Percentiles rank a stretch among this genome's conserved stretches.
Evolutionary conservation across 2,329 filamentous ascomycete species (phyloP).

Genomic region (Celoporthe dispersa): DNA sequence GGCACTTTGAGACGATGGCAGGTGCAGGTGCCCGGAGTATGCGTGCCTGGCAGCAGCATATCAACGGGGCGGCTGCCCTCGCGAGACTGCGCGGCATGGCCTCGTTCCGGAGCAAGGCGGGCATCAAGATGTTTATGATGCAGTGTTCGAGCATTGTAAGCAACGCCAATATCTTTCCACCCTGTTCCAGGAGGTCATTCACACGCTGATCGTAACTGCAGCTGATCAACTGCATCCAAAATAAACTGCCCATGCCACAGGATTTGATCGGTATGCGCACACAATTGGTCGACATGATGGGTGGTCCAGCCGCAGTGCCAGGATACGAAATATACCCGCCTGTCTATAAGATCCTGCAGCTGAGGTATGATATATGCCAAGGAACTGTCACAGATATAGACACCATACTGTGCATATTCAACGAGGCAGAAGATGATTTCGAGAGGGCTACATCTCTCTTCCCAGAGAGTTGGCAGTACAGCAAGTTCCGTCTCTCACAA

Average conservation of each 20-base stretch:
- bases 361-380: slow-evolving; percentile 51
- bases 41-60: slow-evolving; percentile 57
- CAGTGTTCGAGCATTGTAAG: slow-evolving; percentile 50
- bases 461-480: slow-evolving; percentile 48
- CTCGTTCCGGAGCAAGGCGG: slow-evolving; percentile 51
- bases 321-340: slow-evolving; percentile 49
- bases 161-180: background rate
- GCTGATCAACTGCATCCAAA: slow-evolving; percentile 57
- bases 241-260: slow-evolving; percentile 52
- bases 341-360: slow-evolving; percentile 50
- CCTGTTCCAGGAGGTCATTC: background rate
- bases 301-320: slow-evolving; percentile 42
- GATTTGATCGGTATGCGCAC: slow-evolving; percentile 51
- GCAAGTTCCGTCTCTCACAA: slow-evolving; percentile 44
- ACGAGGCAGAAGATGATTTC: slow-evolving; percentile 49
- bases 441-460: slow-evolving; percentile 44
- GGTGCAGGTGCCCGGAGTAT: slow-evolving; percentile 50
- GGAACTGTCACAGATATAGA: slow-evolving; percentile 45
- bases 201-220: background rate
- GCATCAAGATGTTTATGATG: slow-evolving; percentile 58
- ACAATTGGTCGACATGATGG: slow-evolving; percentile 43
- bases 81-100: slow-evolving; percentile 53
- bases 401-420: slow-evolving; percentile 44
- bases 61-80: slow-evolving; percentile 56
- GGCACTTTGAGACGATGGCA: slow-evolving; percentile 59